Evolutionary conservation across 2,329 filamentous ascomycete genomes (phyloP).

Genomic region (Chrysoporthe austroafricana): DNA sequence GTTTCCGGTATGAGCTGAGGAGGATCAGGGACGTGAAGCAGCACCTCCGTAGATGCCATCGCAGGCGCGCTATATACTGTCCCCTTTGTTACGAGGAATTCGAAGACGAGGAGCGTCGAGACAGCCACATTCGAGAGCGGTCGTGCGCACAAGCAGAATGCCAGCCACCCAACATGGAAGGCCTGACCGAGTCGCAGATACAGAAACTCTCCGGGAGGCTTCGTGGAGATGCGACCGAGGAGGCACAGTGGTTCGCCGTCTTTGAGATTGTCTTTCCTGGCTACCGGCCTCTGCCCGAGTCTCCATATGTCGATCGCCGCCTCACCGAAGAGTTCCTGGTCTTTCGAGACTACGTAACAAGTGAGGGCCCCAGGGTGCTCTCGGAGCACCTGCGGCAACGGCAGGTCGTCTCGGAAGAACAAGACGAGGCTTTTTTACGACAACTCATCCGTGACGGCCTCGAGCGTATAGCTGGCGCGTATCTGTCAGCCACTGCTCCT

Average conservation of each 20-base stretch:
- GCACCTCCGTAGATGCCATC: background rate
- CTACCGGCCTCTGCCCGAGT: background rate
- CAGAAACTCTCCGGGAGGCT: background rate
- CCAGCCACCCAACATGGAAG: background rate
- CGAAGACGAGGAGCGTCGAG: background rate
- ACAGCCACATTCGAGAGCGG: background rate
- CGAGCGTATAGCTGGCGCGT: too few species aligned
- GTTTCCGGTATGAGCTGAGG: background rate
- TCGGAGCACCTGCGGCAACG: background rate
- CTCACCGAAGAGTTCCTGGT: background rate
- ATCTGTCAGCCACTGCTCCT: background rate
- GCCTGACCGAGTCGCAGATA: background rate
- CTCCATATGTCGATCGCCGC: background rate
- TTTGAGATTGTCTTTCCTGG: background rate
- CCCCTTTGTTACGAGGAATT: background rate
- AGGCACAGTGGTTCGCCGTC: slow-evolving; percentile 1
- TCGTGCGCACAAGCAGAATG: background rate
- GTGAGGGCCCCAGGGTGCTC: background rate
- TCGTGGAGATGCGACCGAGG: background rate
- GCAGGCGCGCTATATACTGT: background rate
- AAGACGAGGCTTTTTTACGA: background rate
- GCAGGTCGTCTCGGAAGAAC: background rate
- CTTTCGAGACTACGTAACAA: background rate
- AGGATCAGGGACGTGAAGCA: slow-evolving; percentile 5
- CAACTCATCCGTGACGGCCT: background rate